phyloP scores from a whole-genome alignment of 208 protist species.

The Crithidia acanthocephali region DNA sequence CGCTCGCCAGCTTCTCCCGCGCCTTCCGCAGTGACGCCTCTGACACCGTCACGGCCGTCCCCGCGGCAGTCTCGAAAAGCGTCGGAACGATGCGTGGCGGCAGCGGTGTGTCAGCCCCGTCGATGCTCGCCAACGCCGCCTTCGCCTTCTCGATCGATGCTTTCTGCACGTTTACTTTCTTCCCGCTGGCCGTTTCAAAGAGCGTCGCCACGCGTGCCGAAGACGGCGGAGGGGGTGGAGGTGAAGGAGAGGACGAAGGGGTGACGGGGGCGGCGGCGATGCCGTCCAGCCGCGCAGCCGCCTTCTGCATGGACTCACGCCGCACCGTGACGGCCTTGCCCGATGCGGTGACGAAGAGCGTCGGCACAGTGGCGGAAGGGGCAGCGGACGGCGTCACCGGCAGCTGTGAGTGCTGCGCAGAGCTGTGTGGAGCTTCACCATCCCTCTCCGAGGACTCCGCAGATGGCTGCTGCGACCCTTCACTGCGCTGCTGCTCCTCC shows the following conservation, averaged over 20 bases:
- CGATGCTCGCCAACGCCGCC: neutral
- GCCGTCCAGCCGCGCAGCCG: slow-evolving; percentile 14
- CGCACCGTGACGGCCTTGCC: slow-evolving; percentile 40
- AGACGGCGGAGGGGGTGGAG: neutral
- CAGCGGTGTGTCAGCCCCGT: neutral
- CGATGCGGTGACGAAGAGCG: slow-evolving; percentile 43
- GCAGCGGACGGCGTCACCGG: neutral
- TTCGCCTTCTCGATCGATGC: slow-evolving; percentile 12
- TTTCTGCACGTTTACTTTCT: slow-evolving; percentile 3
- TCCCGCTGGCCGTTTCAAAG: slow-evolving; percentile 12
- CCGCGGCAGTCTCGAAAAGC: slow-evolving; percentile 52
- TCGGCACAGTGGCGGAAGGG: slow-evolving; percentile 13
- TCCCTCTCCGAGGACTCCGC: neutral
- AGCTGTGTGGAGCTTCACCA: too few species aligned
- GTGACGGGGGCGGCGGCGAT: neutral
- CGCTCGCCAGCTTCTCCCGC: slow-evolving; percentile 4
- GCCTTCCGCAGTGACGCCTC: slow-evolving; percentile 28
- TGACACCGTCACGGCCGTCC: slow-evolving; percentile 39
- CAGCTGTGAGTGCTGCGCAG: too few species aligned
- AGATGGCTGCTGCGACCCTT: neutral
- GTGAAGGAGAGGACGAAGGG: neutral
- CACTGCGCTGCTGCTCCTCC: neutral
- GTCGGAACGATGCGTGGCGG: slow-evolving; percentile 11
- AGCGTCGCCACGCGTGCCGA: neutral
- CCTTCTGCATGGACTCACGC: slow-evolving; percentile 25